Conservation (phyloP, 805 yeast species). For the Phaffomyces opuntiae region DNA sequence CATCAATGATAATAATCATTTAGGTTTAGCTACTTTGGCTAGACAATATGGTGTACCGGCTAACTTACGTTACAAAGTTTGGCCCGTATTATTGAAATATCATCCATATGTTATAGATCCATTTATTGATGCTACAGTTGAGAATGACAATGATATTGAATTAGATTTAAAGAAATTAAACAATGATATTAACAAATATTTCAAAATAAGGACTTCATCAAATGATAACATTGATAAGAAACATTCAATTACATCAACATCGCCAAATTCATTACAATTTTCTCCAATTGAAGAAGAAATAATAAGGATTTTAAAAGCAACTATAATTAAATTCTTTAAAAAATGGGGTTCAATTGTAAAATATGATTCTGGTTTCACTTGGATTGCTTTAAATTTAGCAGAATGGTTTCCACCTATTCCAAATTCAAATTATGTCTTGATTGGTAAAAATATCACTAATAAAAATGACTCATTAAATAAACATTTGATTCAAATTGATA, state of each 20-base stretch:
- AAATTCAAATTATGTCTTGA: slow-evolving; percentile 18
- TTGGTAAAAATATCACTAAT: slow-evolving; percentile 19
- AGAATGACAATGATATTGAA: slow-evolving; percentile 27
- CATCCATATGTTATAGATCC: slow-evolving; percentile 85
- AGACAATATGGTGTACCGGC: slow-evolving; percentile 86
- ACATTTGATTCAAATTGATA: slow-evolving; percentile 16
- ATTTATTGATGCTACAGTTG: slow-evolving; percentile 44
- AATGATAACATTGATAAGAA: neutral
- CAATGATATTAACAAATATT: slow-evolving; percentile 56
- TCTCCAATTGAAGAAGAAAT: slow-evolving; percentile 41
- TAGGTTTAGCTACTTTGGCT: slow-evolving; percentile 72
- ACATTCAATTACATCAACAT: neutral
- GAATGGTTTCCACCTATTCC: slow-evolving; percentile 71
- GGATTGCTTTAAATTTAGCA: slow-evolving; percentile 84
- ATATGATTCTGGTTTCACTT: slow-evolving; percentile 76
- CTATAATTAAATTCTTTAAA: slow-evolving; percentile 55
- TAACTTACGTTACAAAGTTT: slow-evolving; percentile 62
- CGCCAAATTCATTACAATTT: slow-evolving; percentile 13
- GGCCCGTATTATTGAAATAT: slow-evolving; percentile 77
- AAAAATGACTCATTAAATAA: slow-evolving; percentile 13
- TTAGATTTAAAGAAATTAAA: slow-evolving; percentile 31
- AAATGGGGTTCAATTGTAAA: slow-evolving; percentile 77
- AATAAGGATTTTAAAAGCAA: slow-evolving; percentile 47
- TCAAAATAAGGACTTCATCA: slow-evolving; percentile 30
- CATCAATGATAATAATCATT: slow-evolving; percentile 54